phyloP scores from a whole-genome alignment of 2,329 filamentous ascomycete genomes.

The Pezicula radicicola region DNA sequence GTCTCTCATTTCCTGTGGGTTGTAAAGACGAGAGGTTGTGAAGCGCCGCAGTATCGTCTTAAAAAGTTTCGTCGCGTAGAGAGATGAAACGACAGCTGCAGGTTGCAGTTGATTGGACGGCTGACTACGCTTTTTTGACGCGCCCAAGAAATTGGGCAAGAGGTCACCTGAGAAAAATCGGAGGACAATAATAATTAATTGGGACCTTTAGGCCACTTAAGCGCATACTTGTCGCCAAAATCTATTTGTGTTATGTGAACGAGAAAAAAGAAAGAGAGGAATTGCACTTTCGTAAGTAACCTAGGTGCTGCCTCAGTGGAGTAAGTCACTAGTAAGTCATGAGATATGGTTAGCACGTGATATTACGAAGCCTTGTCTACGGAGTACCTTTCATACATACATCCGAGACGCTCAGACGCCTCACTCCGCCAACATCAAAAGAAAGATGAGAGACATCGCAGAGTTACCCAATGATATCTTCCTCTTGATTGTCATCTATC shows the following conservation, averaged over 20 bases:
- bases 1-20: slow-evolving; percentile 12
- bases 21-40: slow-evolving; percentile 18
- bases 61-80: not conserved
- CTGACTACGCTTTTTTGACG: not conserved
- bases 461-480: slow-evolving; percentile 57
- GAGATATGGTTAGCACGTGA: too few species aligned
- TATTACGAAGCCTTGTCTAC: too few species aligned
- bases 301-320: too few species aligned
- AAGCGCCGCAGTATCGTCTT: slow-evolving; percentile 14
- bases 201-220: too few species aligned
- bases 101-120: not conserved
- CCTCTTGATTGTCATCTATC: slow-evolving; percentile 45
- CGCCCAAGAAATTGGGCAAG: not conserved
- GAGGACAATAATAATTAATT: too few species aligned
- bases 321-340: too few species aligned
- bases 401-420: too few species aligned
- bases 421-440: not conserved
- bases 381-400: too few species aligned
- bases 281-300: too few species aligned
- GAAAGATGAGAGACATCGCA: slow-evolving; percentile 31
- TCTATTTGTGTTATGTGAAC: too few species aligned
- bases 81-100: not conserved
- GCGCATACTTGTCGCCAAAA: too few species aligned
- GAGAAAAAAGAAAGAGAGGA: too few species aligned
- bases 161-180: not conserved